Percentiles rank a stretch among this genome's conserved stretches.
Evolutionary conservation across 805 yeast species (phyloP).

Genomic region (Saccharomycopsis vini): DNA sequence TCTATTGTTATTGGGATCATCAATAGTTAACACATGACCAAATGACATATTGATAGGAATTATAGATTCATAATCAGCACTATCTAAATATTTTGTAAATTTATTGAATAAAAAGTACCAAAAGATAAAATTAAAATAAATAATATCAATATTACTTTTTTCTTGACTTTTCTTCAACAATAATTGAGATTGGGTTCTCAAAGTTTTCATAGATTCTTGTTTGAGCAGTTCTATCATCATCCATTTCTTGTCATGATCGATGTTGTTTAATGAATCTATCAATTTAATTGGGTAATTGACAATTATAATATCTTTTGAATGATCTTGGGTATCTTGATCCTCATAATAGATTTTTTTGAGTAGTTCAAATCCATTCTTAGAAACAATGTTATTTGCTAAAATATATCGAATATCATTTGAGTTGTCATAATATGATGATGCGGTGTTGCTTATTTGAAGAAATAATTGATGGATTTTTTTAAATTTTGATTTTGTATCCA

Average conservation of each 20-base stretch:
- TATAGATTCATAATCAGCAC: not conserved
- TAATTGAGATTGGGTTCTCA: not conserved
- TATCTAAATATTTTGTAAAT: not conserved
- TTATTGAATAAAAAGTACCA: constrained; percentile 8
- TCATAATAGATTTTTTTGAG: constrained; percentile 4
- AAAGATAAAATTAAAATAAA: constrained; percentile 3
- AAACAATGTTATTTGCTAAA: not conserved
- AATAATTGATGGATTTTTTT: constrained; percentile 7
- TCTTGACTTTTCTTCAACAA: not conserved
- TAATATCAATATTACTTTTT: not conserved
- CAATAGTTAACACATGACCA: constrained; percentile 1
- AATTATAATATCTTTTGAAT: constrained; percentile 6
- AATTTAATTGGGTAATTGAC: constrained; percentile 3
- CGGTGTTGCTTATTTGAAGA: constrained; percentile 1
- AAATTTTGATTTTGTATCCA: not conserved
- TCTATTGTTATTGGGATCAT: not conserved
- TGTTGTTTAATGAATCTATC: not conserved
- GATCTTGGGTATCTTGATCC: not conserved
- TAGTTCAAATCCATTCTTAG: not conserved
- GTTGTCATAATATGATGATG: not conserved
- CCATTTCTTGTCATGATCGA: not conserved
- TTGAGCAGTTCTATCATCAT: not conserved
- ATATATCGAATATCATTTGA: not conserved
- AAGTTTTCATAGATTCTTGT: not conserved
- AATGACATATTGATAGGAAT: constrained; percentile 7